These are phyloP conservation scores for Lonicera japonica DNA, from an alignment of 129 eudicot species.

Conservation along the genomic window DNA sequence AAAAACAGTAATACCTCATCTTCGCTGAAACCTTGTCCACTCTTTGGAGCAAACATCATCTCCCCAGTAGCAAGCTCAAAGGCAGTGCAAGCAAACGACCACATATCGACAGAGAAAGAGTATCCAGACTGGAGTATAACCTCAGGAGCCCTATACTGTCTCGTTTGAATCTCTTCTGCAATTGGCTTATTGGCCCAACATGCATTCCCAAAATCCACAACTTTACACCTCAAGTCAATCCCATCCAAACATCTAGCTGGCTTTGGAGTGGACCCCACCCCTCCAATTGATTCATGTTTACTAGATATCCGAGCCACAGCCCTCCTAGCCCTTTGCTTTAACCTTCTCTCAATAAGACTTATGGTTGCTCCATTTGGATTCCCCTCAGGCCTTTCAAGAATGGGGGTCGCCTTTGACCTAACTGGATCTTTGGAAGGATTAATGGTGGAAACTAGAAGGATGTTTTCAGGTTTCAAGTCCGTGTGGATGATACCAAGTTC, in stretches of 20 bases:
- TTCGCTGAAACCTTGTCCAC: conserved; percentile 78
- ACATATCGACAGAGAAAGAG: conserved; percentile 83
- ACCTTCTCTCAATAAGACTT: conserved; percentile 64
- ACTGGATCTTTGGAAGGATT: conserved; percentile 84
- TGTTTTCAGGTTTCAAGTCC: conserved; percentile 93
- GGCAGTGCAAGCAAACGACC: conserved; percentile 98
- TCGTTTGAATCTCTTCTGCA: conserved; percentile 89
- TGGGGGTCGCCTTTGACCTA: conserved; percentile 60
- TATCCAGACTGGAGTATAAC: conserved; percentile 81
- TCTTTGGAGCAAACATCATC: conserved; percentile 95
- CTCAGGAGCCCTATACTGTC: conserved; percentile 98
- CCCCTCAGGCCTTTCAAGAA: conserved; percentile 89
- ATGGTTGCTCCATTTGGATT: conserved; percentile 35
- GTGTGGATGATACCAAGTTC: conserved; percentile 76
- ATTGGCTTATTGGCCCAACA: conserved; percentile 81
- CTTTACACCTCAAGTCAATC: conserved; percentile 72
- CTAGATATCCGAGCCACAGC: conserved; percentile 86
- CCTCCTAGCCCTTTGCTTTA: conserved; percentile 88
- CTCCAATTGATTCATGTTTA: conserved; percentile 55
- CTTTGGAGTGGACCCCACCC: conserved; percentile 37
- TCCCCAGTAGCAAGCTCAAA: conserved; percentile 99
- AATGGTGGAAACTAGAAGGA: conserved; percentile 81
- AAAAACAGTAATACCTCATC: conserved; percentile 74
- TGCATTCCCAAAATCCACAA: conserved; percentile 97
- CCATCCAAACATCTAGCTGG: conserved; percentile 78